Evolutionary conservation across 768 basidiomycete species (phyloP).

Genomic region (Suillus hirtellus): DNA sequence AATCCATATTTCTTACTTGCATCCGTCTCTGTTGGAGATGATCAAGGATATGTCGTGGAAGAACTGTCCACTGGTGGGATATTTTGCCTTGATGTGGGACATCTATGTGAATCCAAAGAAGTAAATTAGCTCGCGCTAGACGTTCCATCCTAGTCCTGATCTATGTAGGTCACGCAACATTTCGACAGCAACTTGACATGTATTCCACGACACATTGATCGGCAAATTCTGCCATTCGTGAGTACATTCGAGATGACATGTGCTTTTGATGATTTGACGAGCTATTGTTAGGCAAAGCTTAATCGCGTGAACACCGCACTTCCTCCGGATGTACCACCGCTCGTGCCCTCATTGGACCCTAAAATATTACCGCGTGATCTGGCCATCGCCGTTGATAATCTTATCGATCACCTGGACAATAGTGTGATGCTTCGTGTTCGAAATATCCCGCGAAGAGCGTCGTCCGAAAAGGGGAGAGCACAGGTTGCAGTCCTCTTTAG

Average conservation of each 20-base stretch:
- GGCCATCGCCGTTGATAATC: constrained; percentile 43
- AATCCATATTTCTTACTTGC: constrained; percentile 60
- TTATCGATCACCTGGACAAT: constrained; percentile 55
- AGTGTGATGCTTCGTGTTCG: constrained; percentile 71
- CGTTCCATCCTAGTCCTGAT: constrained; percentile 5
- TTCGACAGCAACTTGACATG: constrained; percentile 23
- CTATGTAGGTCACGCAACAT: constrained; percentile 22
- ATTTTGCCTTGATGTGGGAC: constrained; percentile 50
- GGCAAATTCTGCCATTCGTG: constrained; percentile 24
- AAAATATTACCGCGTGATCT: constrained; percentile 45
- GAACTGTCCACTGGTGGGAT: constrained; percentile 64
- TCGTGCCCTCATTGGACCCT: constrained; percentile 33
- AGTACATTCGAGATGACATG: constrained; percentile 8
- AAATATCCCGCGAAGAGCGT: constrained; percentile 60
- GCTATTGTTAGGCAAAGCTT: constrained; percentile 41
- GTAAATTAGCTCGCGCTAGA: constrained; percentile 23
- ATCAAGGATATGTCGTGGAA: constrained; percentile 50
- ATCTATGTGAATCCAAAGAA: constrained; percentile 21
- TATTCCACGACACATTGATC: constrained; percentile 23
- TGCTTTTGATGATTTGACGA: not conserved
- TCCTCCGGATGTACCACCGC: constrained; percentile 45
- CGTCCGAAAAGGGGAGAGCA: constrained; percentile 37
- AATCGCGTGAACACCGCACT: constrained; percentile 47
- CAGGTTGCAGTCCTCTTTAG: constrained; percentile 89
- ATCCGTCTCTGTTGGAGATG: constrained; percentile 60